Evolutionary conservation across 257 asterid species (phyloP).

Genomic region (Solanum clarkiae): DNA sequence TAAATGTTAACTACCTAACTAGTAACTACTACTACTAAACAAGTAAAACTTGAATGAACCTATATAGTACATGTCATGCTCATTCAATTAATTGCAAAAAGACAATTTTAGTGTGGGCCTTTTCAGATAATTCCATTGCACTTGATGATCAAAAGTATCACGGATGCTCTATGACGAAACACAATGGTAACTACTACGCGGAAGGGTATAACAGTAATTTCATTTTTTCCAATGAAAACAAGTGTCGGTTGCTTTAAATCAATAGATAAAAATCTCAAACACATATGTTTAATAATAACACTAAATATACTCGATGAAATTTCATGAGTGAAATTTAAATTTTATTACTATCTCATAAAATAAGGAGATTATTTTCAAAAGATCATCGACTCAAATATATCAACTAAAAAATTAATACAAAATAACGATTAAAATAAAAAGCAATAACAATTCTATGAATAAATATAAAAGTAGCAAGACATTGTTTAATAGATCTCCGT

Average conservation of each 20-base stretch:
- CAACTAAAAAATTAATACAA: too few relatives aligned
- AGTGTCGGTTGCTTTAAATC: not conserved
- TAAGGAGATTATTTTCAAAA: too few relatives aligned
- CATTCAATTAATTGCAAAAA: not conserved
- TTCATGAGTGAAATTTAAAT: too few relatives aligned
- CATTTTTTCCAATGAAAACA: not conserved
- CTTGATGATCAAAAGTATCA: not conserved
- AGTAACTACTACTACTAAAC: not conserved
- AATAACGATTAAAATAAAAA: too few relatives aligned
- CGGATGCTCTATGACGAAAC: not conserved
- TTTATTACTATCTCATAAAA: too few relatives aligned
- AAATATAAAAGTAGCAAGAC: too few relatives aligned
- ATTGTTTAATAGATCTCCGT: too few relatives aligned
- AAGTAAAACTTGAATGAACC: not conserved
- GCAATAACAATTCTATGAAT: too few relatives aligned
- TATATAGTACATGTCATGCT: not conserved
- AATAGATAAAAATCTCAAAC: too few relatives aligned
- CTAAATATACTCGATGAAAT: too few relatives aligned
- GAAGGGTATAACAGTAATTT: not conserved
- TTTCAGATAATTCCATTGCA: not conserved
- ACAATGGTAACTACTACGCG: not conserved
- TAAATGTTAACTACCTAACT: not conserved
- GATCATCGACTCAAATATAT: too few relatives aligned
- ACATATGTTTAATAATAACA: too few relatives aligned
- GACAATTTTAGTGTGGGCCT: not conserved